Evolutionary conservation across 2,329 filamentous ascomycete genomes (phyloP).

Genomic region (Arthroderma sp.): DNA sequence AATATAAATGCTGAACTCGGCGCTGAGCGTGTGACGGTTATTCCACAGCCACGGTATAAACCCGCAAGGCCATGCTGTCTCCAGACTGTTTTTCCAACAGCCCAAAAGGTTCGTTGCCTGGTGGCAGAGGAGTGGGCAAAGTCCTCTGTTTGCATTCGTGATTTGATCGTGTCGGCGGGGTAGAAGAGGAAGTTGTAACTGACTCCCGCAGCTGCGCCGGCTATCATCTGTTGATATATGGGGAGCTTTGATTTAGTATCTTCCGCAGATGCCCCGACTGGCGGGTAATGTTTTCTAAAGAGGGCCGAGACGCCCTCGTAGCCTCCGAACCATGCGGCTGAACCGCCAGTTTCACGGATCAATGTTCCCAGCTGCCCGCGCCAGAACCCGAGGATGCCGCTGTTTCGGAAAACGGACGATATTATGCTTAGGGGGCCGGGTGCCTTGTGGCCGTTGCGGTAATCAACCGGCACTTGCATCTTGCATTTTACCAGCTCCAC

Average conservation of each 20-base stretch:
- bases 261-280: slow-evolving; percentile 3
- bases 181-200: slow-evolving; percentile 97
- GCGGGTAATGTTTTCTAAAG: slow-evolving; percentile 48
- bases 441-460: slow-evolving; percentile 27
- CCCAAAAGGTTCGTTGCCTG: slow-evolving; percentile 53
- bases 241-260: slow-evolving; percentile 46
- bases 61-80: slow-evolving; percentile 66
- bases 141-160: slow-evolving; percentile 83
- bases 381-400: slow-evolving; percentile 84
- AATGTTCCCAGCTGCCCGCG: slow-evolving; percentile 86
- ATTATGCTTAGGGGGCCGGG: slow-evolving; percentile 60
- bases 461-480: slow-evolving; percentile 63
- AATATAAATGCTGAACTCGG: slow-evolving; percentile 98
- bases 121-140: slow-evolving; percentile 33
- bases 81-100: slow-evolving; percentile 64
- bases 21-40: slow-evolving; percentile 75
- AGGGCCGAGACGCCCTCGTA: slow-evolving; percentile 68
- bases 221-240: slow-evolving; percentile 73
- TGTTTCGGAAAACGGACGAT: slow-evolving; percentile 62
- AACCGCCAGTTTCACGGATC: slow-evolving; percentile 84
- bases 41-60: slow-evolving; percentile 86
- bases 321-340: slow-evolving; percentile 86
- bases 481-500: slow-evolving; percentile 98
- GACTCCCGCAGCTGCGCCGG: slow-evolving; percentile 79
- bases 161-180: slow-evolving; percentile 94